Conservation (phyloP, 2,329 filamentous ascomycete species). For the Aspergillus eucalypticola region DNA sequence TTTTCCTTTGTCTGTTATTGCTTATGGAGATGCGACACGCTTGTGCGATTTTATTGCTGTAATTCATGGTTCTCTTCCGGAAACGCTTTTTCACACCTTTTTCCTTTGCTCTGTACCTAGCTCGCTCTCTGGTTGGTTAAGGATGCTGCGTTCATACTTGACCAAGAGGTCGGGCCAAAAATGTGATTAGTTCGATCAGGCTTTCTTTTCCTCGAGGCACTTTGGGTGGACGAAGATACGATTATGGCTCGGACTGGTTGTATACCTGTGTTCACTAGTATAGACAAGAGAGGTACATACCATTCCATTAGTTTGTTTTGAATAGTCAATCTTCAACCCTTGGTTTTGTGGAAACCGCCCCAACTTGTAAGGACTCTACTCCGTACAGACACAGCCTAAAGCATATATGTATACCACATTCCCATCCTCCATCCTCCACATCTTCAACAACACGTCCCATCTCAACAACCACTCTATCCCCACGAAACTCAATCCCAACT, state of each 20-base stretch:
- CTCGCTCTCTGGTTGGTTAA: conserved; percentile 42
- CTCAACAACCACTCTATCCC: background rate
- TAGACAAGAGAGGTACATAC: conserved; percentile 38
- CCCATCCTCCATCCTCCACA: background rate
- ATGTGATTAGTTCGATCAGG: conserved; percentile 37
- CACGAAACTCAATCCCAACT: background rate
- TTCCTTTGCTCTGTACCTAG: conserved; percentile 37
- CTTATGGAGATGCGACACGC: conserved; percentile 41
- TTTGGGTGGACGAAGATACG: conserved; percentile 32
- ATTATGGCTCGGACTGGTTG: conserved; percentile 34
- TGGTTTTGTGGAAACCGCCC: background rate
- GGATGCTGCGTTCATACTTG: conserved; percentile 38
- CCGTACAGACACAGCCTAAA: no score
- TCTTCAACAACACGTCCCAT: background rate
- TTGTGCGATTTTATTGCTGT: conserved; percentile 38
- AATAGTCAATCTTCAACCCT: background rate
- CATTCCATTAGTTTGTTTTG: conserved; percentile 24
- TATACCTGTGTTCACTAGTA: conserved; percentile 31
- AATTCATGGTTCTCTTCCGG: conserved; percentile 34
- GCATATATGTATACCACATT: background rate
- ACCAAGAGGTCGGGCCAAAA: conserved; percentile 40
- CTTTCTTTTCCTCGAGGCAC: conserved; percentile 24
- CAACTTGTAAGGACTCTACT: no score
- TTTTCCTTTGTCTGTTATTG: conserved; percentile 41
- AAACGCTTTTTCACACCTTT: conserved; percentile 31